These are phyloP conservation scores for Aspergillus calidoustus DNA, from an alignment of 2,329 filamentous ascomycete genomes.

Conservation along the genomic window DNA sequence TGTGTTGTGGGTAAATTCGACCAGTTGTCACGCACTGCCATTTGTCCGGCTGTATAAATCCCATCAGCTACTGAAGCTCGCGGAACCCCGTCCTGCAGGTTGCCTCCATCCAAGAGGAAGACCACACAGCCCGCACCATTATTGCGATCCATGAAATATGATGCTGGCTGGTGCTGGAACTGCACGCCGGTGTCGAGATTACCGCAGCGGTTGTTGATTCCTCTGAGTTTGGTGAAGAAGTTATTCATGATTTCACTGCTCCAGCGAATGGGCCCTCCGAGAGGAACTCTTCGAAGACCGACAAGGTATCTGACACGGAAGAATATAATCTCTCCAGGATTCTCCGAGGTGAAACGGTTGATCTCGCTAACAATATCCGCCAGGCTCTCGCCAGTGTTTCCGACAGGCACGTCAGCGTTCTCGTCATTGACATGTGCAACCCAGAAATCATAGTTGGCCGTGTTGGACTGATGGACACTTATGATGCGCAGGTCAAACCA, in stretches of 20 bases:
- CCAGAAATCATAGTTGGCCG: constrained; percentile 11
- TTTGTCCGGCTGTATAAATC: constrained; percentile 4
- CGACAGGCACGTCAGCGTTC: constrained; percentile 14
- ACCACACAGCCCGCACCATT: constrained; percentile 14
- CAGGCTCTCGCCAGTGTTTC: constrained; percentile 15
- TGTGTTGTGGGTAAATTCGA: constrained; percentile 13
- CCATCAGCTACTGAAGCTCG: constrained; percentile 7
- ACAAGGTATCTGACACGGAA: constrained; percentile 15
- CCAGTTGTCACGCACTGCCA: constrained; percentile 15
- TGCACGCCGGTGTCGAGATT: constrained; percentile 9
- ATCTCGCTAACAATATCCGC: constrained; percentile 10
- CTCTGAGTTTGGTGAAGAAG: constrained; percentile 13
- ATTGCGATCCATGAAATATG: constrained; percentile 17
- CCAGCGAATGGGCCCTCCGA: constrained; percentile 12
- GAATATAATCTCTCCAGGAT: constrained; percentile 15
- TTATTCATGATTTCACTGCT: constrained; percentile 2
- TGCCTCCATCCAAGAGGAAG: constrained; percentile 9
- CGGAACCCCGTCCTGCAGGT: constrained; percentile 5
- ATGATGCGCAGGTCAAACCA: constrained; percentile 18
- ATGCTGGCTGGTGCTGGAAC: constrained; percentile 11
- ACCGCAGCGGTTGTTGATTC: constrained; percentile 15
- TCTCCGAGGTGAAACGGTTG: constrained; percentile 16
- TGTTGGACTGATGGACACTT: constrained; percentile 10
- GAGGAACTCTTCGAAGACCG: constrained; percentile 10
- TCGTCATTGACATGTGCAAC: constrained; percentile 17